Evolutionary conservation across 495 filamentous ascomycete genomes (phyloP).

Genomic region (Aspergillus cavernicola): DNA sequence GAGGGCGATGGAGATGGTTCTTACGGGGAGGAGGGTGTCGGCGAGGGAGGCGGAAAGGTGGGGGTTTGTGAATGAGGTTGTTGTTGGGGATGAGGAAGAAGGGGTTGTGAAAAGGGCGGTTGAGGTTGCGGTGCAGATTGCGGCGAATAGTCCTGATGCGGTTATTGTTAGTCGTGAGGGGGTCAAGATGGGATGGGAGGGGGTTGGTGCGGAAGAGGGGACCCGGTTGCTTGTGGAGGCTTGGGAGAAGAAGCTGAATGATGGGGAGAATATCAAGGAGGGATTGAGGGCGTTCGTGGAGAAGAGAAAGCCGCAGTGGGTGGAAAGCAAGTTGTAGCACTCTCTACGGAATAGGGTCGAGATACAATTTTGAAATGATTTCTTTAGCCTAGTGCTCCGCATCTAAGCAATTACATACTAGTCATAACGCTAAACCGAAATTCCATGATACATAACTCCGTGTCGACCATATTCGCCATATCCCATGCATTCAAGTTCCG

Average conservation of each 20-base stretch:
- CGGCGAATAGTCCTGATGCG: constrained; percentile 66
- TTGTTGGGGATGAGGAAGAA: constrained; percentile 51
- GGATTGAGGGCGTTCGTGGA: constrained; percentile 78
- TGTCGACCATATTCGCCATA: constrained; percentile 34
- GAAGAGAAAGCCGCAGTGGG: constrained; percentile 73
- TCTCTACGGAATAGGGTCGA: too few relatives aligned
- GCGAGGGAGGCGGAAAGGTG: constrained; percentile 60
- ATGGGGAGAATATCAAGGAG: constrained; percentile 77
- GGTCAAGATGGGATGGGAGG: constrained; percentile 68
- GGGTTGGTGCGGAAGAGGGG: constrained; percentile 61
- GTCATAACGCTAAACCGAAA: constrained; percentile 16
- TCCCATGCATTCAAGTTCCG: constrained; percentile 29
- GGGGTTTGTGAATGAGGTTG: constrained; percentile 70
- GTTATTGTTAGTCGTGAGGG: constrained; percentile 68
- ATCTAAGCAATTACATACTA: constrained; percentile 14
- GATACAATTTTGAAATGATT: neutral
- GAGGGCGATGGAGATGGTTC: constrained; percentile 70
- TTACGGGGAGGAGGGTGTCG: constrained; percentile 58
- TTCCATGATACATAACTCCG: constrained; percentile 16
- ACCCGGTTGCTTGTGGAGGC: constrained; percentile 55
- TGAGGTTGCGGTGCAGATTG: constrained; percentile 43
- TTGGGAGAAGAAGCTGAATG: constrained; percentile 58
- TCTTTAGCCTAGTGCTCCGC: constrained; percentile 14
- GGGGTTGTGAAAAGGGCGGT: constrained; percentile 49
- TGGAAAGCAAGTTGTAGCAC: constrained; percentile 74